Evolutionary conservation across 805 yeast genomes (phyloP), one percentile per base, ranked within the genome.

Genomic region (Lipomyces kockii): DNA sequence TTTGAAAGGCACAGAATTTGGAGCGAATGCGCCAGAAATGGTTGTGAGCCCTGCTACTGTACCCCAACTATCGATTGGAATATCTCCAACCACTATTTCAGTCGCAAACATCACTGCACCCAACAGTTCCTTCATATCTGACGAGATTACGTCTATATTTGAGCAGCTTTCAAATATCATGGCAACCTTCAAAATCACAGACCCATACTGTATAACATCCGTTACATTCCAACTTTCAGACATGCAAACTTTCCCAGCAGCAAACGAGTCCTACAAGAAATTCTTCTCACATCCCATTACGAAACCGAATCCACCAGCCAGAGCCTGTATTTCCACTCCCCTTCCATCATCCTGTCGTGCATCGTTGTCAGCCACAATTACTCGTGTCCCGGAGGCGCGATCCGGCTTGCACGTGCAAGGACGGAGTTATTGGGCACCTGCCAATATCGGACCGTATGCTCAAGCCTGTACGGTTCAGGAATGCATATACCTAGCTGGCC

Each of bases 381-480:
- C 84, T 0, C 74, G 66, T 2, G 49, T 62, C 1, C 62, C 61
- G 20, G 69, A 76, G 43, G 72, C 71, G 11, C 89, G 89, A 72
- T 80, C 79, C 37, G 97, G 98, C 0, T 80, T 94, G 17, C 98
- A 95, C 75, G 92, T 95, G 8, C 94, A 95, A 73, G 92, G 98
- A 0, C 83, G 93, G 67, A 92, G 98, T 53, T 93, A 90, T 76
- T 95, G 99, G 99, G 98, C 98, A 0, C 99, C 99, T 0, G 94
- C 97, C 49, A 95, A 95, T 72, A 95, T 95, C 58, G 99, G 99
- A 0, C 99, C 99, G 0, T 95, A 95, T 76, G 94, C 99, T 0
- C 99, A 95, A 78, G 85, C 93, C 0, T 86, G 87, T 11, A 87
- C 86, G 69, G 77, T 74, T 14, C 75, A 75, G 22, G 85, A 86